These are phyloP conservation scores for Cercospora citrullina DNA, from an alignment of 2,329 filamentous ascomycete species.

Conservation along the genomic window DNA sequence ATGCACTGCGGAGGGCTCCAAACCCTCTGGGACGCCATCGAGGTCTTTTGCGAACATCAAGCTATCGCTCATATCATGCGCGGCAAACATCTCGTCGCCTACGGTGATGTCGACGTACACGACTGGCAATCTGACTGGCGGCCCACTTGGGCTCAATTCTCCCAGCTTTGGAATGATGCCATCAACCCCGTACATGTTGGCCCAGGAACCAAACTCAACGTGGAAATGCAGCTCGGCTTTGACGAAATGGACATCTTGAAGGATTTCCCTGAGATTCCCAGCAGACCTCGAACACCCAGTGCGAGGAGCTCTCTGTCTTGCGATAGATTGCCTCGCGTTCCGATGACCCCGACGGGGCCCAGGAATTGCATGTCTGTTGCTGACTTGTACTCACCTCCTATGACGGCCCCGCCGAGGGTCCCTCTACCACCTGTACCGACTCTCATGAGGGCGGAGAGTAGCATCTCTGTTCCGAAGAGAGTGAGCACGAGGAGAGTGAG, in stretches of 20 bases:
- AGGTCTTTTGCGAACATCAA: constrained; percentile 14
- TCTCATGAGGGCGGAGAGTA: background rate
- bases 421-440: constrained; percentile 7
- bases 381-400: constrained; percentile 4
- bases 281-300: constrained; percentile 6
- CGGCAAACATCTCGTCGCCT: constrained; percentile 18
- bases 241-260: constrained; percentile 12
- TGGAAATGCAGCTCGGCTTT: constrained; percentile 17
- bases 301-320: background rate
- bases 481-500: constrained; percentile 11
- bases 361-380: constrained; percentile 2
- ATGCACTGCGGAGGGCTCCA: constrained; percentile 25
- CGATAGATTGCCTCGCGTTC: background rate
- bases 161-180: constrained; percentile 23
- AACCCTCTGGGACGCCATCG: constrained; percentile 24
- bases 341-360: background rate
- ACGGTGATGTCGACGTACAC: constrained; percentile 21
- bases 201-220: constrained; percentile 16
- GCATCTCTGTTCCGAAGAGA: constrained; percentile 11
- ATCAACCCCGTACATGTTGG: constrained; percentile 17
- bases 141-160: constrained; percentile 22
- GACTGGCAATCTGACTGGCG: constrained; percentile 24
- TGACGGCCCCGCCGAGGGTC: constrained; percentile 8
- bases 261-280: constrained; percentile 1
- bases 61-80: constrained; percentile 18